phyloP scores from a whole-genome alignment of 805 yeast species.

The Candida railenensis region DNA sequence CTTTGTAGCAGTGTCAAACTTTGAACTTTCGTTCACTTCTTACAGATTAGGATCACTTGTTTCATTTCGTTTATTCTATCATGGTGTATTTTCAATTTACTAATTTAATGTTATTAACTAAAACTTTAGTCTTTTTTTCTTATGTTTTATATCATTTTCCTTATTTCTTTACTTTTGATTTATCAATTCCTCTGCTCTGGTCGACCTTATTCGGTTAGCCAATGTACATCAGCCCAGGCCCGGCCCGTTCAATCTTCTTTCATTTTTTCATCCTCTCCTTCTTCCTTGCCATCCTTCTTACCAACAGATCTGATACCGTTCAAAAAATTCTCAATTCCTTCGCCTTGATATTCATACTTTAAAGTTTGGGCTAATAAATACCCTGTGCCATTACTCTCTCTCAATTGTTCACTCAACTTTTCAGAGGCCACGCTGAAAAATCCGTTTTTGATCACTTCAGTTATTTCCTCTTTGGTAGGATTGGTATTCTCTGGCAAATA shows the following conservation, averaged over 20 bases:
- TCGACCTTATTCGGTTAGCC: no score
- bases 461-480: slow-evolving; percentile 35
- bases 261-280: slow-evolving; percentile 3
- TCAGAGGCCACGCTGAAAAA: slow-evolving; percentile 45
- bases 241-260: slow-evolving; percentile 1
- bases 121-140: background rate
- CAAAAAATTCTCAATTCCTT: slow-evolving; percentile 53
- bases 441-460: slow-evolving; percentile 45
- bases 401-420: slow-evolving; percentile 42
- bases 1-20: no score
- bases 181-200: no score
- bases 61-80: background rate
- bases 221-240: no score
- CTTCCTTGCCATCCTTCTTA: slow-evolving; percentile 11
- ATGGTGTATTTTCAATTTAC: background rate
- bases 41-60: background rate
- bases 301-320: slow-evolving; percentile 36
- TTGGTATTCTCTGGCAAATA: slow-evolving; percentile 45
- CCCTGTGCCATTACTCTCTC: slow-evolving; percentile 43
- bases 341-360: slow-evolving; percentile 51
- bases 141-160: background rate
- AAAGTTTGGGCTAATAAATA: slow-evolving; percentile 47
- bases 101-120: background rate
- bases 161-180: no score
- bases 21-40: no score